Conservation (phyloP, 2,329 filamentous ascomycete genomes). For the Ophiostoma himal-ulmi region DNA sequence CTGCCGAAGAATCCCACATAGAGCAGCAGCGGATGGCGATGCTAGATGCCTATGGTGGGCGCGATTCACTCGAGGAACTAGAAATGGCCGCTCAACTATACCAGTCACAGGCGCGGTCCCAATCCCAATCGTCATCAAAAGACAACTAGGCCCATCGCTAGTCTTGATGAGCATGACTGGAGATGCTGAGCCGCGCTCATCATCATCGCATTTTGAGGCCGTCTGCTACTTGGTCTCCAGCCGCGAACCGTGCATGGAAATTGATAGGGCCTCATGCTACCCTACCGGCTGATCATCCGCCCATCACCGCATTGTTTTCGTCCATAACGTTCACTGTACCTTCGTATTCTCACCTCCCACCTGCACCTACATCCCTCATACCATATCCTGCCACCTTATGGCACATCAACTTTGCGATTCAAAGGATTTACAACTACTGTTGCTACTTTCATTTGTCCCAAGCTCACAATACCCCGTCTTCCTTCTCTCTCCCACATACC, state of each 20-base stretch:
- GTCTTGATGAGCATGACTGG: neutral
- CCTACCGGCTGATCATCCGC: neutral
- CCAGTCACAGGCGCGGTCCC: constrained; percentile 15
- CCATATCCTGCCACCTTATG: neutral
- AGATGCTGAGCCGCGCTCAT: neutral
- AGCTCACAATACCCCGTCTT: neutral
- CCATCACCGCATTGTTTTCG: neutral
- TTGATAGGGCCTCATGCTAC: neutral
- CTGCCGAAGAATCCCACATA: constrained; percentile 1
- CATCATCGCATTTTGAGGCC: neutral
- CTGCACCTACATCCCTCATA: neutral
- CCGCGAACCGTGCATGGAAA: neutral
- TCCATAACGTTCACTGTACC: neutral
- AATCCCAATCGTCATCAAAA: constrained; percentile 22
- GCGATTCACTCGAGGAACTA: constrained; percentile 31
- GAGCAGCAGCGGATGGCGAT: constrained; percentile 22
- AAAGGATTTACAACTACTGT: neutral
- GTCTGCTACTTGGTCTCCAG: neutral
- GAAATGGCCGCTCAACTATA: constrained; percentile 32
- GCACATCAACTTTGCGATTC: neutral
- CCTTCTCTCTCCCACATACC: neutral
- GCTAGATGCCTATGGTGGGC: constrained; percentile 33
- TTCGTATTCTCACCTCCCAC: neutral
- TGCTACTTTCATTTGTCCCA: neutral
- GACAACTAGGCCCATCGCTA: constrained; percentile 17